Conservation (phyloP, 495 filamentous ascomycete species). For the Schizothecium vesticola region DNA sequence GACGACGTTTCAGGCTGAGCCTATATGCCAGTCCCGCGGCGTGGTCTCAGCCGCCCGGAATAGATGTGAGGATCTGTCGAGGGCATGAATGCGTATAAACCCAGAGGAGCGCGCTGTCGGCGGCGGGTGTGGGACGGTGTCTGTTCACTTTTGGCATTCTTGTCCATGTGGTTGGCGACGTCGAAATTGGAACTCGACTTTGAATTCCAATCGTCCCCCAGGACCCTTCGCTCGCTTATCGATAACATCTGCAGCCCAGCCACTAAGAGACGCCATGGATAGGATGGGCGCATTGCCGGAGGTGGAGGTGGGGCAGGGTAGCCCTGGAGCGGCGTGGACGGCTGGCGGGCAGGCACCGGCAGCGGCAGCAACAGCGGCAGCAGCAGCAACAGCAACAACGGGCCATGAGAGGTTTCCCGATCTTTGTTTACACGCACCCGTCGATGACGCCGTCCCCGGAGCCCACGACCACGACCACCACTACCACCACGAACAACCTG, state of each 20-base stretch:
- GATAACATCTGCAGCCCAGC: slow-evolving; percentile 14
- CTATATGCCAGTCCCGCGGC: slow-evolving; percentile 10
- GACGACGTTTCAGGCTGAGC: slow-evolving; percentile 20
- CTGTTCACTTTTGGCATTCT: neutral
- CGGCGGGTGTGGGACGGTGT: neutral
- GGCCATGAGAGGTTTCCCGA: slow-evolving; percentile 27
- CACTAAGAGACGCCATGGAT: slow-evolving; percentile 8
- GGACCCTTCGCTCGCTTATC: slow-evolving; percentile 1
- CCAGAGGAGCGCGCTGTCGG: neutral
- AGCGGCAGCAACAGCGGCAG: slow-evolving; percentile 16
- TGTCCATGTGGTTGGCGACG: neutral
- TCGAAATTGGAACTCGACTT: neutral
- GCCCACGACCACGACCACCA: slow-evolving; percentile 6
- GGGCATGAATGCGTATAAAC: slow-evolving; percentile 10
- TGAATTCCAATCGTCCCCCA: neutral
- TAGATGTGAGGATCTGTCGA: neutral
- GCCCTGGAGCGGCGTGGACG: slow-evolving; percentile 1
- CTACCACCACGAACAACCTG: slow-evolving; percentile 4
- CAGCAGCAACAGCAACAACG: slow-evolving; percentile 8
- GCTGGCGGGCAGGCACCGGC: slow-evolving; percentile 12
- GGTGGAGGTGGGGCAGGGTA: slow-evolving; percentile 18
- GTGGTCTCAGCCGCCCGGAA: neutral
- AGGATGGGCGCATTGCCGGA: slow-evolving; percentile 11
- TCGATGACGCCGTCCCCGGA: slow-evolving; percentile 2
- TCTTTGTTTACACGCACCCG: slow-evolving; percentile 25